These are phyloP conservation scores for Cyanophora paradoxa DNA, from an alignment of 78 protist genomes.

Conservation along the genomic window DNA sequence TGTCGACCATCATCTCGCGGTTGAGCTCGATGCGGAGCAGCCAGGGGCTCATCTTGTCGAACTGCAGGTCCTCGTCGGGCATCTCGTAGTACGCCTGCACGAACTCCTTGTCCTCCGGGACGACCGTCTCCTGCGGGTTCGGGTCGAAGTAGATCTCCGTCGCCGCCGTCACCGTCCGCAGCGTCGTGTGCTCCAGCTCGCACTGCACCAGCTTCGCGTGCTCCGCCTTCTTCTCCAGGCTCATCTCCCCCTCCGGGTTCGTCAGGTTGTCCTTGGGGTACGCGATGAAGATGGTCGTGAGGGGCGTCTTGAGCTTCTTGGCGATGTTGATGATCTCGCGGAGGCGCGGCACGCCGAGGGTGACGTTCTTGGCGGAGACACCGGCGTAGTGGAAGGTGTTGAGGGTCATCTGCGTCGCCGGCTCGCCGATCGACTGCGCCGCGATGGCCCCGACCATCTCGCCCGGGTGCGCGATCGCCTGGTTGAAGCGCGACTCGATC, in stretches of 20 bases:
- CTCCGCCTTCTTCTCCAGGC: no score
- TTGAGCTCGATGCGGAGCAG: conserved; percentile 30
- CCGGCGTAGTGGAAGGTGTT: conserved; percentile 99
- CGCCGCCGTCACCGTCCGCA: conserved; percentile 53
- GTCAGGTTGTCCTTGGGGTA: no score
- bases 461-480: conserved; percentile 80
- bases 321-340: conserved; percentile 96
- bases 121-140: conserved; percentile 48
- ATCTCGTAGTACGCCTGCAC: conserved; percentile 58
- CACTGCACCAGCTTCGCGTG: conserved; percentile 40
- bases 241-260: no score
- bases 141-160: conserved; percentile 96
- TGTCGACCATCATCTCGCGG: conserved; percentile 40
- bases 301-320: conserved; percentile 82
- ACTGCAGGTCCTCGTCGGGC: conserved; percentile 31
- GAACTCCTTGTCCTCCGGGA: conserved; percentile 75
- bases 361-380: conserved; percentile 87
- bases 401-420: conserved; percentile 99
- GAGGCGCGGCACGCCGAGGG: conserved; percentile 71
- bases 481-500: conserved; percentile 67
- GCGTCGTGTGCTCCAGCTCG: conserved; percentile 76
- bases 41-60: conserved; percentile 22
- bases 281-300: no score
- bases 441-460: conserved; percentile 93
- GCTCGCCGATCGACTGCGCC: conserved; percentile 99